A percentile compares a stretch with the other conserved stretches of the same genome.
Conservation (phyloP, 352 stramenopile genomes). For the Blastocystis sp. region DNA sequence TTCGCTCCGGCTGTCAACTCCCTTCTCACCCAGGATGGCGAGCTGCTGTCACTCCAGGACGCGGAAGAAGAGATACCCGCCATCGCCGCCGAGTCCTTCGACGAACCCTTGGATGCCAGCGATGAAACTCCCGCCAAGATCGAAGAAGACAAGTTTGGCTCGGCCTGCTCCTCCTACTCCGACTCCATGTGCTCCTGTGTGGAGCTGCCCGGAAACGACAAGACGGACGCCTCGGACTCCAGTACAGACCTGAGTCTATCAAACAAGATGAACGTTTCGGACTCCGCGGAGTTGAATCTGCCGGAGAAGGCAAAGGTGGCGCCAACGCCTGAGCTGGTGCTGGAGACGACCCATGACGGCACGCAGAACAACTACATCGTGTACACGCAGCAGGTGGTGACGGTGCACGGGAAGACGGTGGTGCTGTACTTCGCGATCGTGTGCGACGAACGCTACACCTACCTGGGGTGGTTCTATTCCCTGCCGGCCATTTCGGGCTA, state of each 20-base stretch:
- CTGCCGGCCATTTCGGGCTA: conserved; percentile 26
- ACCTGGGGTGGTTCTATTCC: conserved; percentile 39
- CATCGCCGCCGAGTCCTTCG: background rate
- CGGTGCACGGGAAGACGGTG: background rate
- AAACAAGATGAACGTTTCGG: too few species aligned
- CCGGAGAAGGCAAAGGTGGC: background rate
- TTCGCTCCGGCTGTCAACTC: background rate
- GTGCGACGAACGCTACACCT: background rate
- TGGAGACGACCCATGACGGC: background rate
- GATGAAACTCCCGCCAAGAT: background rate
- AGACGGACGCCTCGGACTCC: background rate
- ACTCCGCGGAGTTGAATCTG: background rate
- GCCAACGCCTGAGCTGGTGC: background rate
- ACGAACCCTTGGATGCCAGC: background rate
- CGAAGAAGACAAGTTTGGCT: background rate
- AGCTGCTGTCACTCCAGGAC: background rate
- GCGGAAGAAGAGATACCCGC: background rate
- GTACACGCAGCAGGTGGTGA: background rate
- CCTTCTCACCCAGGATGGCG: background rate
- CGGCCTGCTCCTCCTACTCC: background rate
- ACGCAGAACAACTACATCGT: background rate
- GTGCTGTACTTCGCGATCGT: conserved; percentile 26
- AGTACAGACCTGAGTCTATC: too few species aligned
- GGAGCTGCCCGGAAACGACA: background rate
- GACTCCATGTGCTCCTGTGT: background rate